Base-by-base conservation (phyloP, 1,284 basidiomycete species). In the Malassezia obtusa region DNA sequence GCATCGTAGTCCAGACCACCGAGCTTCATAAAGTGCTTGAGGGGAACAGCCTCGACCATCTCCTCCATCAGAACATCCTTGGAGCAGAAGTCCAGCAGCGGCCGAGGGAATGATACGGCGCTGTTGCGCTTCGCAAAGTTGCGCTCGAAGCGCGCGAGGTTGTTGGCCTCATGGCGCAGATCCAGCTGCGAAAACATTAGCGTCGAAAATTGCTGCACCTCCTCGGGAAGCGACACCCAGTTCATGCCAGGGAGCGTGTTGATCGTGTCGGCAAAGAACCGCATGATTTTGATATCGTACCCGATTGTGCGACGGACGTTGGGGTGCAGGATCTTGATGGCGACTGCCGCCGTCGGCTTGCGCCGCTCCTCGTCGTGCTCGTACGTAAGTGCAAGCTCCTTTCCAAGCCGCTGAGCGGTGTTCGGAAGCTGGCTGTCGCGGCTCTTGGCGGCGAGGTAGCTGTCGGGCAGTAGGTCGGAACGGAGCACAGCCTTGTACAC, bases 141-240 rank as follows among this genome's bases (percentile, higher is more conserved):
- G 37, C 80, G 76, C 73, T 91, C 88, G 68, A 99, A 99, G 0
- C 79, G 80, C 26, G 82, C 76, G 51, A 99, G 77, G 73, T 98
- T 95, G 59, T 86, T 81, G 0, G 87, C 90, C 75, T 99, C 94
- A 62, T 87, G 82, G 25, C 89, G 80, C 48, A 99, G 77, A 74
- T 98, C 89, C 33, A 98, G 80, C 75, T 99, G 94, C 64, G 84
- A 85, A 68, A 84, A 82, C 94, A 99, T 99, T 88, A 99, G 92
- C n/a, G 80, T 77, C 3, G 91, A 87, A 73, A 99, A 99, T 0
- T 92, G 89, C 11, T 82, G 78, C 4, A 96, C 92, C 75, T 99
- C 94, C 68, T 98, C 89, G 0, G 90, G 89, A 11, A 99, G 81
- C 10, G 89, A 94, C 33, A 99, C 76, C 94, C 94, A 99, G 63